phyloP scores from a whole-genome alignment of 139 green algal species.

The Tetradesmus obliquus region DNA sequence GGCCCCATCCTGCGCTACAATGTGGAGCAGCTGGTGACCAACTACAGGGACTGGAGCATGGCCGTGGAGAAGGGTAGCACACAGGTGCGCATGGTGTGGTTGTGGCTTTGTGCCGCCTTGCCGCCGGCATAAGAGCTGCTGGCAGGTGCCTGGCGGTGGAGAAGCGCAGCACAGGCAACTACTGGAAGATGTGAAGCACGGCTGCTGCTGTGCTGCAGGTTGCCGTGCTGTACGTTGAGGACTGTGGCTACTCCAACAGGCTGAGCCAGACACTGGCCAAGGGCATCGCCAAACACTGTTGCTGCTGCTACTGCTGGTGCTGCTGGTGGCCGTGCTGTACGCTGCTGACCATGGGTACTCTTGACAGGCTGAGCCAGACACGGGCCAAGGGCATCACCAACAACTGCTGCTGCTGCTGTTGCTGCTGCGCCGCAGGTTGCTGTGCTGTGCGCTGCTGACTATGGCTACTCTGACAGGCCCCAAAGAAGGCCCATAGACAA shows the following conservation, averaged over 20 bases:
- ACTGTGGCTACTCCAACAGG: conserved; percentile 94
- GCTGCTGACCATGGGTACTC: not conserved
- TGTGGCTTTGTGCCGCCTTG: not conserved
- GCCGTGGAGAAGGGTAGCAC: conserved; percentile 75
- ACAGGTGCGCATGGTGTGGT: conserved; percentile 4
- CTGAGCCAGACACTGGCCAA: conserved; percentile 91
- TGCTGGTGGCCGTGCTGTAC: not conserved
- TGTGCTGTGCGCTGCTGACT: conserved; percentile 70
- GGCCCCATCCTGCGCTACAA: conserved; percentile 79
- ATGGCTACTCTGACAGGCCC: conserved; percentile 91
- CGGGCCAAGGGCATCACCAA: not conserved
- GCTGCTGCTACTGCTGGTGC: not conserved
- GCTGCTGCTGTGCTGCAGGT: conserved; percentile 50
- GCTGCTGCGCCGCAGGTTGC: conserved; percentile 52
- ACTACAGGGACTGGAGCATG: conserved; percentile 85
- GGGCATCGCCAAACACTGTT: conserved; percentile 89
- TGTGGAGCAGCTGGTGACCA: conserved; percentile 72
- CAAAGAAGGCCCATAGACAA: not conserved
- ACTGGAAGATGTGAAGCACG: not conserved
- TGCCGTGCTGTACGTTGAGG: conserved; percentile 87
- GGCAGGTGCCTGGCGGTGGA: not conserved
- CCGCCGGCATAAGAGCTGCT: not conserved
- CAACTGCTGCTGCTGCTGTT: not conserved
- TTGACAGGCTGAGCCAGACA: not conserved
- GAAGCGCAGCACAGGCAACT: not conserved